Evolutionary conservation across 352 stramenopile genomes (phyloP).

Genomic region (Phytophthora sojae): DNA sequence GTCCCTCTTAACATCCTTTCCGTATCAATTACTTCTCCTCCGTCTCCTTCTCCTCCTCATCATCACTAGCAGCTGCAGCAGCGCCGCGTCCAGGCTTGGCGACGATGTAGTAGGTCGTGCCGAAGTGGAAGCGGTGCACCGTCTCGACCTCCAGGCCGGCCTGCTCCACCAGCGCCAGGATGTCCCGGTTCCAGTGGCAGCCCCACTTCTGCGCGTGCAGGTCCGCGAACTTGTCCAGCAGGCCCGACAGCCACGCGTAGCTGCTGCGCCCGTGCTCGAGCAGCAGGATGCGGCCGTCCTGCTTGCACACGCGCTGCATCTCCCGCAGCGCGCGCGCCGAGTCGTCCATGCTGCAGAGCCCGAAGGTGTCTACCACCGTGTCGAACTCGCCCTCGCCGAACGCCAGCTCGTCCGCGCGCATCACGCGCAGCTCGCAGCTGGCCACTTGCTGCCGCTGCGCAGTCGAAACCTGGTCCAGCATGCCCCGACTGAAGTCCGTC

Average conservation of each 20-base stretch:
- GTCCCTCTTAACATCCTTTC: background rate
- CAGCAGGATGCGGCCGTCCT: constrained; percentile 89
- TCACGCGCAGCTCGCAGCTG: constrained; percentile 57
- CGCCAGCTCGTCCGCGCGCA: constrained; percentile 60
- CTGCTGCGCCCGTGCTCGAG: constrained; percentile 95
- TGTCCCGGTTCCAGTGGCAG: constrained; percentile 97
- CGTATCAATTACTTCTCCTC: background rate
- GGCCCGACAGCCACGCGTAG: constrained; percentile 90
- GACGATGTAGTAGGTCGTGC: constrained; percentile 94
- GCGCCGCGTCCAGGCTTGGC: constrained; percentile 44
- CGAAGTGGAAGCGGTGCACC: constrained; percentile 94
- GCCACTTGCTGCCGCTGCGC: constrained; percentile 25
- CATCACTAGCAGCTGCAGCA: background rate
- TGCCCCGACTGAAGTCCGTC: constrained; percentile 77
- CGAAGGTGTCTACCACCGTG: constrained; percentile 97
- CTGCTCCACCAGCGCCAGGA: constrained; percentile 87
- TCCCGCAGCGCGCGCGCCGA: constrained; percentile 90
- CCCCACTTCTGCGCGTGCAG: constrained; percentile 95
- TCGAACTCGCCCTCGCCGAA: constrained; percentile 91
- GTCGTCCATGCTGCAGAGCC: constrained; percentile 96
- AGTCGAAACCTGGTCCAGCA: constrained; percentile 70
- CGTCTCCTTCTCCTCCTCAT: background rate
- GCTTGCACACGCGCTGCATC: constrained; percentile 94
- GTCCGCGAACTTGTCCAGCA: constrained; percentile 94
- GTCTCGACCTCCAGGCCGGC: constrained; percentile 89